Base-by-base conservation (phyloP, 805 yeast genomes). In the Kuraishia ogatae region DNA sequence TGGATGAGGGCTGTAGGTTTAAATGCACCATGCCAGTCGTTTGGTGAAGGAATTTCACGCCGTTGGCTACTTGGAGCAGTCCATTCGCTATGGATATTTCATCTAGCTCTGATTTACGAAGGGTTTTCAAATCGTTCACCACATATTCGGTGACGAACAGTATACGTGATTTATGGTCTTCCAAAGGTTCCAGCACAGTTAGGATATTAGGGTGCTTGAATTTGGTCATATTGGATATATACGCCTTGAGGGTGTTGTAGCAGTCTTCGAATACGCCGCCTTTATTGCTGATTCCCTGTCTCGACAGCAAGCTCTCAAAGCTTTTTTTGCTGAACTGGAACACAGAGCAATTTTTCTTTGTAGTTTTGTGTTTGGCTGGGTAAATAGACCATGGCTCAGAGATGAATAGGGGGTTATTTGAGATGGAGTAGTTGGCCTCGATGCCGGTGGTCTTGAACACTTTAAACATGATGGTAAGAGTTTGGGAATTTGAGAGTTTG, bases 141-240 rank as follows among this genome's bases (percentile, higher is more conserved):
- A 94, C 84, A 39, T 84, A 81, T 67, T 94, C 99, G 0, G 96
- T 83, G 13, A 87, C 99, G 72, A 94, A 93, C 54, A 86, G 65
- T 60, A 92, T 78, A 56, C 89, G 81, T 60, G 81, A 79, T 60
- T 85, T 85, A 43, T 93, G 87, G 60, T 91, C 96, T 68, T 94
- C 98, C 58, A 92, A 69, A 0, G 96, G 96, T 66, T 96, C 99
- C 43, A 89, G 81, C 2, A 94, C 76, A 1, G 91, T 84, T 50
- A 94, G 71, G 26, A 94, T 77, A 59, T 90, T 85, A 0, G 99
- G 99, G 67, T 94, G 99, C 61, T 91, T 87, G 61, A 94, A 73
- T 65, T 85, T 87, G 19, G 96, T 82, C 64, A 92, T 71, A 58
- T 86, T 85, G 22, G 81, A 71, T 1, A 90, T 85, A 62, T 91